Evolutionary conservation across 768 basidiomycete genomes (phyloP), one percentile per base, ranked within the genome.

Genomic region (Pisolithus sp.): DNA sequence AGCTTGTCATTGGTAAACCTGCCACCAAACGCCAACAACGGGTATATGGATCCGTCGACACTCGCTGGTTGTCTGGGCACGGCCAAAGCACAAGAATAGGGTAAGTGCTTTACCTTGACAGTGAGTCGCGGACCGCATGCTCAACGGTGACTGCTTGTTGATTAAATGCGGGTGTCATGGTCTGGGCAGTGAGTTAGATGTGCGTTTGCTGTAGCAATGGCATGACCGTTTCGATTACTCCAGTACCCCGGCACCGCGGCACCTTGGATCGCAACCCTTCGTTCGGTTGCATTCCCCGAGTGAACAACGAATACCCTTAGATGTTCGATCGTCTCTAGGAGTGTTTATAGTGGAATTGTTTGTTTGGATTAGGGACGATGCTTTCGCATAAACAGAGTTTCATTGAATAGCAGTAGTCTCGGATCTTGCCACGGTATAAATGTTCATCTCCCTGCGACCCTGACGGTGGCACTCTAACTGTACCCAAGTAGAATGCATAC

Each of bases 1-100:
- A 90, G 67, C 72, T 89, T 46, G 80, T 89, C 54, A 85, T 90
- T 59, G 86, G 86, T 4, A 90, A 90, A 66, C 86, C 86, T 1
- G 81, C 79, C 2, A 50, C 73, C 0, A 55, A 79, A 81, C 49
- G 82, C 83, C 3, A 75, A 54, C 54, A 85, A 78, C 55, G 82
- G 75, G 4, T 79, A 71, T 53, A 84, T 90, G 64, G 70, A 69
- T 37, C 69, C 82, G 1, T 66, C 72, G 8, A 77, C 76, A 5
- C 71, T 90, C 8, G 77, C 82, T 5, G 65, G 64, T 10, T 91
- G 87, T 64, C 65, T 88, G n/a, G 60, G 71, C 6, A 73, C 80
- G 62, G 89, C 84, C 1, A 78, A 80, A 60, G 62, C 58, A 10
- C 57, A 77, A 53, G 86, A 84, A 10, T 89, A 86, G 86, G 77